These are phyloP conservation scores for Aspergillus proliferans DNA, from an alignment of 2,329 filamentous ascomycete species.

Conservation along the genomic window DNA sequence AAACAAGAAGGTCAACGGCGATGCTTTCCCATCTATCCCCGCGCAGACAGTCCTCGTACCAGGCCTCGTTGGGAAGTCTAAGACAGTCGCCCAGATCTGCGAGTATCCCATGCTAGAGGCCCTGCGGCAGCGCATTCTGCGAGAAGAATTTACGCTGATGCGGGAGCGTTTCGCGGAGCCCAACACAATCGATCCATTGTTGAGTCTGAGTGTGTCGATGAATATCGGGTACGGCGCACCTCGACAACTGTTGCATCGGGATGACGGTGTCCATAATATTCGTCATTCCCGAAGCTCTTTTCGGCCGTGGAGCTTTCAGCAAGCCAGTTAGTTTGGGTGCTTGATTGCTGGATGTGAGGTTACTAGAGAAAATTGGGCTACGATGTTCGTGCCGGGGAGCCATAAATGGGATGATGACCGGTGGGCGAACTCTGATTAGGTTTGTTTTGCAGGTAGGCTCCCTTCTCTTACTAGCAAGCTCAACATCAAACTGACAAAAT, in stretches of 20 bases:
- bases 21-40: slow-evolving; percentile 17
- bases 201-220: slow-evolving; percentile 25
- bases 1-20: slow-evolving; percentile 2
- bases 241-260: slow-evolving; percentile 24
- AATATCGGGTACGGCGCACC: slow-evolving; percentile 25
- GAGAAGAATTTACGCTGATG: slow-evolving; percentile 15
- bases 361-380: slow-evolving; percentile 26
- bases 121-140: slow-evolving; percentile 19
- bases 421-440: slow-evolving; percentile 19
- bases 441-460: slow-evolving; percentile 25
- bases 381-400: slow-evolving; percentile 27
- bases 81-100: slow-evolving; percentile 18
- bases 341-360: slow-evolving; percentile 23
- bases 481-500: background rate
- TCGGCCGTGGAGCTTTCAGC: slow-evolving; percentile 6
- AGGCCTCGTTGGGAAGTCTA: slow-evolving; percentile 26
- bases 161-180: slow-evolving; percentile 17
- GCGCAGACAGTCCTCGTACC: slow-evolving; percentile 19
- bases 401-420: slow-evolving; percentile 27
- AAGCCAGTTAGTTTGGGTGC: slow-evolving; percentile 20
- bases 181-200: slow-evolving; percentile 16
- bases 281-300: slow-evolving; percentile 9
- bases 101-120: slow-evolving; percentile 16
- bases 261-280: slow-evolving; percentile 27
- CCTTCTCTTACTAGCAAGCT: background rate